Base-by-base conservation (phyloP, 805 yeast genomes). In the Kluyveromyces nonfermentans region DNA sequence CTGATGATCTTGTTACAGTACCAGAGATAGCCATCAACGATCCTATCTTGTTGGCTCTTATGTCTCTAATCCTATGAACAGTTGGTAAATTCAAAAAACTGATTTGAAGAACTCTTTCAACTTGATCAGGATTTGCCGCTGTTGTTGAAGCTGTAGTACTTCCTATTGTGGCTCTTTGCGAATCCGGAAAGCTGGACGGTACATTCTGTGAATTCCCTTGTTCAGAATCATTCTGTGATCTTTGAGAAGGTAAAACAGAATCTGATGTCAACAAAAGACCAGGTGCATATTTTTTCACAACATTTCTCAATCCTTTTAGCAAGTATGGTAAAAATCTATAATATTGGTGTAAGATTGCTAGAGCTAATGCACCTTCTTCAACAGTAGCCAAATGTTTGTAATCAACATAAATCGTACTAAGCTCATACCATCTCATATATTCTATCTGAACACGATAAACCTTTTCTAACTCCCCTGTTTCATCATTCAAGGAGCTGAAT, bases 1-100 rank as follows among this genome's bases (percentile, higher is more conserved):
- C 97, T 18, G 94, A 82, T 0, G 97, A 87, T 62, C 97, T 77
- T 0, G 97, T 90, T 4, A 93, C 96, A 0, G 98, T 93, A 44
- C 97, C 98, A 7, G 90, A 80, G 30, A 90, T 84, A 8, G 90
- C 72, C 68, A 87, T 73, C 48, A 90, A 72, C 8, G 84, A 72
- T 14, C 97, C 98, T 46, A 93, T 82, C 51, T 82, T 82, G 52
- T 85, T 95, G 1, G 97, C 85, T 56, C 93, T 75, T 46, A 93
- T 74, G 57, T 90, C 97, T 59, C 98, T 78, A 53, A 93, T 83
- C 62, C 95, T 76, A 55, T 85, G 78, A 15, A 83, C 74, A 0
- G 85, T 68, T 1, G 97, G 95, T 45, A 93, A 65, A 59, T 87
- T 87, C 67, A 82, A 86, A 57, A 93, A 84, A 8, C 96, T 82